phyloP scores from a whole-genome alignment of 192 early-diverging fungal species.

The Umbelopsis sp. region DNA sequence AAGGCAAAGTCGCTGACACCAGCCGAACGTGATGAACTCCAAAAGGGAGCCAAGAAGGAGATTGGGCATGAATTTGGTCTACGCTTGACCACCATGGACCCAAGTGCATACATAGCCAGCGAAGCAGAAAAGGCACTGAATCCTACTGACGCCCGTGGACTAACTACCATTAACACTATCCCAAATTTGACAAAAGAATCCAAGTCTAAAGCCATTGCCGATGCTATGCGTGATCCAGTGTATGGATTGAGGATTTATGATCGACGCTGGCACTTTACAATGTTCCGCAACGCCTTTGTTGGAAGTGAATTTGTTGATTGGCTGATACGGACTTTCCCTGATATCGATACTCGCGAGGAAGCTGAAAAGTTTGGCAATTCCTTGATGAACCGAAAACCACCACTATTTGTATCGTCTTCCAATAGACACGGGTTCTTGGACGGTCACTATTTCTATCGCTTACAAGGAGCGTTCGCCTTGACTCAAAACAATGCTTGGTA shows the following conservation, averaged over 20 bases:
- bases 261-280: conserved; percentile 82
- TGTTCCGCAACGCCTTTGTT: conserved; percentile 73
- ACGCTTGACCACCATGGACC: conserved; percentile 42
- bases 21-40: conserved; percentile 39
- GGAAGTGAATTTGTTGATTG: conserved; percentile 90
- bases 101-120: conserved; percentile 38
- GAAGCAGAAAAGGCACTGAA: conserved; percentile 22
- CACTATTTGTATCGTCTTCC: conserved; percentile 67
- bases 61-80: conserved; percentile 30
- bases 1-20: conserved; percentile 56
- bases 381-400: conserved; percentile 64
- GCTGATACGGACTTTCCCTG: conserved; percentile 75
- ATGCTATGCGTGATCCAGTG: conserved; percentile 69
- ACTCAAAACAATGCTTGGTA: conserved; percentile 49
- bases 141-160: neutral
- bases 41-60: conserved; percentile 40
- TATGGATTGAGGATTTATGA: conserved; percentile 71
- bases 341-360: conserved; percentile 72
- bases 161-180: neutral
- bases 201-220: conserved; percentile 56
- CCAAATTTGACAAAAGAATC: conserved; percentile 33
- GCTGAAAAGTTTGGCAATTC: conserved; percentile 80
- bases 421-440: conserved; percentile 78
- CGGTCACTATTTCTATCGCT: conserved; percentile 86
- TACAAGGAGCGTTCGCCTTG: conserved; percentile 56